Evolutionary conservation across 495 filamentous ascomycete genomes (phyloP), one percentile per base, ranked within the genome.

Genomic region (Aspergillus leporis): DNA sequence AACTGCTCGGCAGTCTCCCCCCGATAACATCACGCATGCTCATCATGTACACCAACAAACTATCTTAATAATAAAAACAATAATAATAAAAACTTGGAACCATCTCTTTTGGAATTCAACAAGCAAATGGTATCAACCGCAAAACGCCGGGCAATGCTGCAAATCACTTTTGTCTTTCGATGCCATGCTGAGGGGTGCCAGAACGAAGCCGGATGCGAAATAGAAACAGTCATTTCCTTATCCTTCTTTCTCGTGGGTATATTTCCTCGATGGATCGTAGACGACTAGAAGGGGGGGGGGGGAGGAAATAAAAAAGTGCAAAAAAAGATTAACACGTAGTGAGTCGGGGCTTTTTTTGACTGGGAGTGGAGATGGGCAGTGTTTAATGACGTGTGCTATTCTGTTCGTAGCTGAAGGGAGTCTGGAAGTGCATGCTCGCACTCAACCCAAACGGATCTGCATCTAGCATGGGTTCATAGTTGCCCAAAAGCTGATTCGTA

Each of bases 401-500:
- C 55, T 79, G 76, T 53, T 93, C 89, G 69, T 91, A 92, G 53
- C 87, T 89, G 76, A 93, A 96, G 41, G 91, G 89, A 4, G 90
- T 92, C 21, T 92, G 92, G 65, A 95, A 97, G 63, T 92, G 90
- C 92, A 97, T 95, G 74, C 90, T 94, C 21, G 92, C 91, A 54
- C 88, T 91, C 45, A 96, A 77, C 18, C 92, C 92, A 66, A 96
- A 97, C 9, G 92, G 91, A 74, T 96, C 92, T 59, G 90, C 87
- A 70, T 96, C 92, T 40, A 94, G 81, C 74, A 89, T 87, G 10
- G 90, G 88, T 67, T 91, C 88, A 66, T 84, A 89, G n/a, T 86
- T 83, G 65, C 93, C 91, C 64, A 95, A 82, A 13, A 91, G 75
- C 10, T 70, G 82, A 28, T 86, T 88, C 77, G 89, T 84, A 60